Conservation (phyloP, 352 stramenopile species). For the Pythium sp. region DNA sequence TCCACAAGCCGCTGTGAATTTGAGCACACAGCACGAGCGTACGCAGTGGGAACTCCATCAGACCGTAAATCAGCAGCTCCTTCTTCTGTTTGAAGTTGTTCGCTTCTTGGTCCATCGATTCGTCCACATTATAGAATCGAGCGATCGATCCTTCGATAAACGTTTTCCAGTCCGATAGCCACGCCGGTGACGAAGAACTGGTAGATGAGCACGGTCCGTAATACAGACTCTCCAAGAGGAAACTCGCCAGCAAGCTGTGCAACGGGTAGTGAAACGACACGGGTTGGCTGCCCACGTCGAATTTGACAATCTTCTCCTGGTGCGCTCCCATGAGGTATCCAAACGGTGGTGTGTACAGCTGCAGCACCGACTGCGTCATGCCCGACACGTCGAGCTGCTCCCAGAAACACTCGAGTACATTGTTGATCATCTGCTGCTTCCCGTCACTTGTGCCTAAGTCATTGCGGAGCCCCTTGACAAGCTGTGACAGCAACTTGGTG, state of each 20-base stretch:
- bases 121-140: constrained; percentile 23
- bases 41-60: constrained; percentile 79
- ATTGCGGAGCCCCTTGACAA: constrained; percentile 64
- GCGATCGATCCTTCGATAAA: constrained; percentile 52
- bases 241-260: constrained; percentile 78
- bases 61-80: constrained; percentile 59
- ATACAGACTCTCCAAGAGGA: constrained; percentile 78
- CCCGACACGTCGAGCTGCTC: constrained; percentile 54
- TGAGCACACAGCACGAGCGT: constrained; percentile 74
- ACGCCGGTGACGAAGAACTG: constrained; percentile 20
- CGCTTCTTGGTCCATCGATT: constrained; percentile 24
- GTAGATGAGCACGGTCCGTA: constrained; percentile 34
- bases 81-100: constrained; percentile 36
- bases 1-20: constrained; percentile 78
- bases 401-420: constrained; percentile 75
- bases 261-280: constrained; percentile 91
- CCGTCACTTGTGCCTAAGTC: constrained; percentile 37
- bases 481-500: constrained; percentile 57
- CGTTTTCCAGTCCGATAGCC: constrained; percentile 47
- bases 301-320: constrained; percentile 67
- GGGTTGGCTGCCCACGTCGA: constrained; percentile 60
- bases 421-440: constrained; percentile 61
- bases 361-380: constrained; percentile 38
- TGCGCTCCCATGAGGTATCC: constrained; percentile 51
- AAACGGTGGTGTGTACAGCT: constrained; percentile 60